These are phyloP conservation scores for Ogataea neopini DNA, from an alignment of 805 yeast genomes.

Conservation along the genomic window DNA sequence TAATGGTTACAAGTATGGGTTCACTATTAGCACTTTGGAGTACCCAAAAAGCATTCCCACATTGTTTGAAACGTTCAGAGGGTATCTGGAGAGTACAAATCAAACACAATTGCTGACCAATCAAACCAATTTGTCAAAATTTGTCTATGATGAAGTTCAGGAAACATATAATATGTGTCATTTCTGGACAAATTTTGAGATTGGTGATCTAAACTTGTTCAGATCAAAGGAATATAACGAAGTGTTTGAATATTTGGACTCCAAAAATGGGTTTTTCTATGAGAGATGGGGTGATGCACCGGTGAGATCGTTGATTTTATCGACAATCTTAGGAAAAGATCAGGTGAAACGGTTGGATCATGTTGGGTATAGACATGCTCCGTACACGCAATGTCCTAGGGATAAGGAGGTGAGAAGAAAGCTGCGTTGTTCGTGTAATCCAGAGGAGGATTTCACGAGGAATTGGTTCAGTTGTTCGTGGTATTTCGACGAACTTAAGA, in stretches of 20 bases:
- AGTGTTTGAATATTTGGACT: slow-evolving; percentile 69
- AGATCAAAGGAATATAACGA: slow-evolving; percentile 63
- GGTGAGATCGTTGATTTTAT: slow-evolving; percentile 67
- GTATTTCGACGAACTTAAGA: slow-evolving; percentile 23
- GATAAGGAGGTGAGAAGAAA: slow-evolving; percentile 52
- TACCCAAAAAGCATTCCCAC: slow-evolving; percentile 64
- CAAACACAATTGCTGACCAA: slow-evolving; percentile 40
- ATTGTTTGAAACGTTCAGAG: slow-evolving; percentile 41
- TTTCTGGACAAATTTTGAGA: slow-evolving; percentile 88
- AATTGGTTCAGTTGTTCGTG: slow-evolving; percentile 38
- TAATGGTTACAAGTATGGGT: slow-evolving; percentile 67
- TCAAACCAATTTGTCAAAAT: slow-evolving; percentile 48
- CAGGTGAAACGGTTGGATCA: slow-evolving; percentile 74
- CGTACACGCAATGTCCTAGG: slow-evolving; percentile 78
- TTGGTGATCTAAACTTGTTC: slow-evolving; percentile 72
- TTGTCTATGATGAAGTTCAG: slow-evolving; percentile 61
- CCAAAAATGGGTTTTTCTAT: slow-evolving; percentile 83
- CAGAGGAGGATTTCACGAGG: slow-evolving; percentile 70
- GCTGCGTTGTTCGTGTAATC: slow-evolving; percentile 71
- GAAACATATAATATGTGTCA: slow-evolving; percentile 73
- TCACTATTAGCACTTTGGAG: slow-evolving; percentile 73
- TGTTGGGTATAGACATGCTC: slow-evolving; percentile 78
- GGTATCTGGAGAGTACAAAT: slow-evolving; percentile 37
- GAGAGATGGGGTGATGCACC: slow-evolving; percentile 96
- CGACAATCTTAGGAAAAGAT: slow-evolving; percentile 65